Percentiles rank a stretch among this genome's conserved stretches.
Evolutionary conservation across 2,329 filamentous ascomycete genomes (phyloP).

Genomic region (Colletotrichum orchidophilum): DNA sequence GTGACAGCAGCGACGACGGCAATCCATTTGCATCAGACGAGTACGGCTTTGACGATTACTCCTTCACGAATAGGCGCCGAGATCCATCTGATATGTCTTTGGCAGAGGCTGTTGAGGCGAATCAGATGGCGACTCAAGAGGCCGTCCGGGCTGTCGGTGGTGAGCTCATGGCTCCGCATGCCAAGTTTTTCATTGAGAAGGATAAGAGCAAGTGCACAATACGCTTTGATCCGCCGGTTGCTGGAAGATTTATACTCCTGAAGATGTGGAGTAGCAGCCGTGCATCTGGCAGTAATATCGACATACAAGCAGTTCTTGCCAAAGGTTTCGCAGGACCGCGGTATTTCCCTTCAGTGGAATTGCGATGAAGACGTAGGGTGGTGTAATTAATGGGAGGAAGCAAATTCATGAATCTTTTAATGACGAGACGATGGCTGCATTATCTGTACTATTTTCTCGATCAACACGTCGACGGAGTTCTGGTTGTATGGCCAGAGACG

Average conservation of each 20-base stretch:
- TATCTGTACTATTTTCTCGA: background rate
- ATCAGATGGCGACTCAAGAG: slow-evolving; percentile 64
- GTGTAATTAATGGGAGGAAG: background rate
- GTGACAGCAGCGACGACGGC: slow-evolving; percentile 51
- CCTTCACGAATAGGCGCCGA: slow-evolving; percentile 37
- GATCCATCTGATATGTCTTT: slow-evolving; percentile 42
- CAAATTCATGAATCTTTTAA: background rate
- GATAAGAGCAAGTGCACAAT: slow-evolving; percentile 88
- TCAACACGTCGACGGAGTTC: slow-evolving; percentile 5
- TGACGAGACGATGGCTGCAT: background rate
- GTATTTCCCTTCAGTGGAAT: slow-evolving; percentile 78
- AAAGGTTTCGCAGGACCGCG: slow-evolving; percentile 87
- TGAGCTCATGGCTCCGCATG: slow-evolving; percentile 75
- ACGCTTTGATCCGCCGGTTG: slow-evolving; percentile 83
- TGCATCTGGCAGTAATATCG: slow-evolving; percentile 76
- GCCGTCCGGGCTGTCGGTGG: slow-evolving; percentile 65
- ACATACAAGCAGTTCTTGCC: slow-evolving; percentile 86
- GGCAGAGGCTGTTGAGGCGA: slow-evolving; percentile 55
- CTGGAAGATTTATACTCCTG: slow-evolving; percentile 83
- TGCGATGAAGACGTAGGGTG: slow-evolving; percentile 54
- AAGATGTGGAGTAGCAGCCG: slow-evolving; percentile 88
- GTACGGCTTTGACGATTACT: slow-evolving; percentile 43
- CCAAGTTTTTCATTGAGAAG: slow-evolving; percentile 84
- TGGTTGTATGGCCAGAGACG: background rate
- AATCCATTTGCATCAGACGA: slow-evolving; percentile 41